phyloP scores from a whole-genome alignment of 805 yeast species.

The Kazachstania bromeliacearum region DNA sequence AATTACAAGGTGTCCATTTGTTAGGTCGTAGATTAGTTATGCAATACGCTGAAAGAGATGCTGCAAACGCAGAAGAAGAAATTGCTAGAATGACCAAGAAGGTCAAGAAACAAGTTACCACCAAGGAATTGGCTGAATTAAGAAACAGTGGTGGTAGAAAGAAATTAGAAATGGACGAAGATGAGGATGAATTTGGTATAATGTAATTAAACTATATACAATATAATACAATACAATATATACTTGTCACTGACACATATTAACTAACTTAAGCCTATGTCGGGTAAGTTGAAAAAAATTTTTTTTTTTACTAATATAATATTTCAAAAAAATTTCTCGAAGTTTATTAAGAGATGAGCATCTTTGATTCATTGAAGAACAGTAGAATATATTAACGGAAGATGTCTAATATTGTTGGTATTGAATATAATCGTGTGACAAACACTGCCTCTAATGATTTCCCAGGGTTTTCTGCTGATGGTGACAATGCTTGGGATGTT shows the following conservation, averaged over 20 bases:
- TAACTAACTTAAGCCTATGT: too few species aligned
- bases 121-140: slow-evolving; percentile 62
- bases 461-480: slow-evolving; percentile 64
- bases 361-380: too few species aligned
- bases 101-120: slow-evolving; percentile 72
- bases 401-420: slow-evolving; percentile 58
- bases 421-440: slow-evolving; percentile 84
- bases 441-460: slow-evolving; percentile 85
- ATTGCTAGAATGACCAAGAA: slow-evolving; percentile 83
- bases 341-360: too few species aligned
- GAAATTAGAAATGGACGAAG: slow-evolving; percentile 46
- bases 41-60: slow-evolving; percentile 81
- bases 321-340: too few species aligned
- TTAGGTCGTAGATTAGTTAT: slow-evolving; percentile 89
- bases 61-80: slow-evolving; percentile 80
- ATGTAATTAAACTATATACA: slow-evolving; percentile 5
- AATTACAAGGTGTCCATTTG: slow-evolving; percentile 90
- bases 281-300: slow-evolving; percentile 5
- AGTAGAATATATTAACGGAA: too few species aligned
- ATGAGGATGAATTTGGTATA: slow-evolving; percentile 21
- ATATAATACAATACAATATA: neutral
- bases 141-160: slow-evolving; percentile 68
- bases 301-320: too few species aligned
- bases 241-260: neutral
- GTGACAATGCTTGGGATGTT: slow-evolving; percentile 72